Percentiles rank a stretch among this genome's conserved stretches.
phyloP scores from a whole-genome alignment of 2,329 filamentous ascomycete species.

The Davidsoniella neocaledoniae region DNA sequence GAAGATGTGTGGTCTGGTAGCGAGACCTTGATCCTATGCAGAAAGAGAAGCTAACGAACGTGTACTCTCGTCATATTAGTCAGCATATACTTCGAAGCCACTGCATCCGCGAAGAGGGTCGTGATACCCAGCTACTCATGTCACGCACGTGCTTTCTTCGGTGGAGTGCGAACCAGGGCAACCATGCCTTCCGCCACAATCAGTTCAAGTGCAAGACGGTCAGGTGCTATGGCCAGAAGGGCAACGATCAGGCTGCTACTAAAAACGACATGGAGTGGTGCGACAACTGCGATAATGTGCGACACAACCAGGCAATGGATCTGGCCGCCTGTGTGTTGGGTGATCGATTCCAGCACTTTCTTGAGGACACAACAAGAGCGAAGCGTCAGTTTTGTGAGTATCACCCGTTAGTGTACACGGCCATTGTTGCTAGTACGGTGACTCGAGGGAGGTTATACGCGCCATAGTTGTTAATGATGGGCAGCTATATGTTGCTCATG shows the following conservation, averaged over 20 bases:
- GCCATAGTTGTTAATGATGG: too few relatives aligned
- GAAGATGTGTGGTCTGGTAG: background rate
- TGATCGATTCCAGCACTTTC: background rate
- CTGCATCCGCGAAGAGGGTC: background rate
- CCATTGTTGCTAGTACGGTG: too few relatives aligned
- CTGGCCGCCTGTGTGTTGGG: background rate
- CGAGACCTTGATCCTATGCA: background rate
- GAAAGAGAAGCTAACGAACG: background rate
- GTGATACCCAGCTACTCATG: background rate
- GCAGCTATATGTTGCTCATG: too few relatives aligned
- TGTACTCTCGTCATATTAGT: background rate
- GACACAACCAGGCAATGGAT: background rate
- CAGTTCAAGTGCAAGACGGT: background rate
- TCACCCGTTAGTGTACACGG: too few relatives aligned
- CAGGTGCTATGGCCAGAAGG: background rate
- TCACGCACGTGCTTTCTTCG: background rate
- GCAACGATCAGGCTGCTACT: background rate
- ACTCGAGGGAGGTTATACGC: too few relatives aligned
- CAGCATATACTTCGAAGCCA: constrained; percentile 3
- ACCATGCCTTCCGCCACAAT: background rate
- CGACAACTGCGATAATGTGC: background rate
- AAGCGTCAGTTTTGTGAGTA: constrained; percentile 3
- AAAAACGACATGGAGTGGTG: background rate
- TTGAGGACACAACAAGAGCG: background rate
- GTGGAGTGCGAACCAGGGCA: background rate